phyloP scores from a whole-genome alignment of 371 early-diverging fungal genomes.

The Rhizopus microsporus region DNA sequence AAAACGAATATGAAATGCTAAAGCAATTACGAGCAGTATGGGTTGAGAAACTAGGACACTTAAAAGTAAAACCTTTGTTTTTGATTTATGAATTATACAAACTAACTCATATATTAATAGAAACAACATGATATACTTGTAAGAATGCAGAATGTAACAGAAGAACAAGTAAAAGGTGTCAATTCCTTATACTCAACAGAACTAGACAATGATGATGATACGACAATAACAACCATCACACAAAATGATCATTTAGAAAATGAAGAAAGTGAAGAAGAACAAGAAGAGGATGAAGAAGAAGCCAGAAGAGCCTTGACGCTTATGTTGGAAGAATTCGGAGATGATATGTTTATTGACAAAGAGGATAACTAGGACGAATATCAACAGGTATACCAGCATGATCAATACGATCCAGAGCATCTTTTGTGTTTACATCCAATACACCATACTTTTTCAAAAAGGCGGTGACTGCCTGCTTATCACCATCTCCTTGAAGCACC shows the following conservation, averaged over 20 bases:
- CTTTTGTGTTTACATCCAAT: slow-evolving; percentile 48
- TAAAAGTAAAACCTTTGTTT: slow-evolving; percentile 5
- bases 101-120: not conserved
- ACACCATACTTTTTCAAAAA: slow-evolving; percentile 68
- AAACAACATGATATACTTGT: slow-evolving; percentile 11
- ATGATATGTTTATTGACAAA: slow-evolving; percentile 19
- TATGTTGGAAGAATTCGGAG: slow-evolving; percentile 27
- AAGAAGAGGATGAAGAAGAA: slow-evolving; percentile 18
- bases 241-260: not conserved
- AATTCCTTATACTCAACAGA: slow-evolving; percentile 11
- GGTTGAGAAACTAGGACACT: slow-evolving; percentile 7
- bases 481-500: slow-evolving; percentile 79
- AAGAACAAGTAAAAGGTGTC: slow-evolving; percentile 1
- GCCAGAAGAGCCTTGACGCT: slow-evolving; percentile 17
- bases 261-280: slow-evolving; percentile 1
- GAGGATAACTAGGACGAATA: slow-evolving; percentile 52
- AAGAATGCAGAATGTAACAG: slow-evolving; percentile 13
- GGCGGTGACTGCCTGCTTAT: slow-evolving; percentile 62
- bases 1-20: slow-evolving; percentile 12
- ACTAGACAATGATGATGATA: not conserved
- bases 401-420: slow-evolving; percentile 60
- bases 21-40: slow-evolving; percentile 8
- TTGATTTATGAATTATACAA: not conserved
- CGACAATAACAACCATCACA: not conserved
- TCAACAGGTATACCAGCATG: slow-evolving; percentile 53